Conservation (phyloP, 345 rosid genomes). For the Iberis pinnata region DNA sequence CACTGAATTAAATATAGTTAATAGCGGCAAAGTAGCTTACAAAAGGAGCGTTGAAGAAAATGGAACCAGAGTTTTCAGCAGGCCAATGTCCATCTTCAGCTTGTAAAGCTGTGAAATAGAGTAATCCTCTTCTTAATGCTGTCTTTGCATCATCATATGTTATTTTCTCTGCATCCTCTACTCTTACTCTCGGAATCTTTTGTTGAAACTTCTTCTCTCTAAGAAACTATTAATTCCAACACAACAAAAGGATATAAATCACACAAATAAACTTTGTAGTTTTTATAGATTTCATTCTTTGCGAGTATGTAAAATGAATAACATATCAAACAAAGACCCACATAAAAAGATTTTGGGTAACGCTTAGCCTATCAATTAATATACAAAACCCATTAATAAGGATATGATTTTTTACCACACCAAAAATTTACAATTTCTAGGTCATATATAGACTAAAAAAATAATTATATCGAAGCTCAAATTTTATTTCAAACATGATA, state of each 20-base stretch:
- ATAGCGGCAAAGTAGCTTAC: conserved; percentile 15
- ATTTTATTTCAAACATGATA: no score
- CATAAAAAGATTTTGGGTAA: no score
- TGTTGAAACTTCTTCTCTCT: conserved; percentile 25
- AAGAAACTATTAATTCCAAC: conserved; percentile 14
- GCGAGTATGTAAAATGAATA: no score
- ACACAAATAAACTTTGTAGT: background rate
- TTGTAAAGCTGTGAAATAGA: conserved; percentile 25
- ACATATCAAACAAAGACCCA: no score
- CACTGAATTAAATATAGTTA: no score
- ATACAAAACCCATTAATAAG: no score
- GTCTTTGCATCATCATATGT: conserved; percentile 1
- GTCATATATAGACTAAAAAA: no score
- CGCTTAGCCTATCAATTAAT: no score
- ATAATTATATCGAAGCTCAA: no score
- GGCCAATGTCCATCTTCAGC: conserved; percentile 35
- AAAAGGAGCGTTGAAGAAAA: conserved; percentile 46
- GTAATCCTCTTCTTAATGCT: conserved; percentile 26
- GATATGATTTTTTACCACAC: no score
- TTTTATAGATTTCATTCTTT: no score
- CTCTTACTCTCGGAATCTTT: conserved; percentile 16
- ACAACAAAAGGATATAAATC: background rate
- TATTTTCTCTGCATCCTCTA: conserved; percentile 16
- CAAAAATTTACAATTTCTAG: no score
- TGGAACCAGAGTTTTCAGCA: conserved; percentile 37